Percentiles rank a stretch among this genome's conserved stretches.
Conservation (phyloP, 163 green algal species). For the Scenedesmus sp. region DNA sequence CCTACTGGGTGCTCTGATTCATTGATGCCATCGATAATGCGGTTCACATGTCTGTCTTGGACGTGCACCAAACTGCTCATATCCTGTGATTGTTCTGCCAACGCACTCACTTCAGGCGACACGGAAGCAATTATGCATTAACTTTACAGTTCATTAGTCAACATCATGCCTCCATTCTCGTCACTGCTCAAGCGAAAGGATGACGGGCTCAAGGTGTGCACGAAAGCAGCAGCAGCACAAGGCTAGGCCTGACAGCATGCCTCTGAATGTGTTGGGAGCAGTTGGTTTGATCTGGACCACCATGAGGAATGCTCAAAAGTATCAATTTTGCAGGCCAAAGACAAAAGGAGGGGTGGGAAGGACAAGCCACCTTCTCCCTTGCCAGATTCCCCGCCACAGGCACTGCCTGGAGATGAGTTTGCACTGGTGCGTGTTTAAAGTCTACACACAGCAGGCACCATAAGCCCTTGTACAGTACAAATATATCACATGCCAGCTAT, state of each 20-base stretch:
- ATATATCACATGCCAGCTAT: too few relatives aligned
- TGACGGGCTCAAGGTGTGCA: conserved; percentile 17
- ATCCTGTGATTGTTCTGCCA: too few relatives aligned
- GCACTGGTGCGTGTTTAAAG: conserved; percentile 66
- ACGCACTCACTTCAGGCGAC: too few relatives aligned
- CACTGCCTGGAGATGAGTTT: conserved; percentile 78
- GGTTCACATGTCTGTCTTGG: too few relatives aligned
- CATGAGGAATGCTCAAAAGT: neutral
- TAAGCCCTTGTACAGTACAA: neutral
- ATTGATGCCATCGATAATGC: too few relatives aligned
- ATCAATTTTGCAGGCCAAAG: neutral
- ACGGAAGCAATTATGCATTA: neutral
- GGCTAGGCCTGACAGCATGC: neutral
- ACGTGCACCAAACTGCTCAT: too few relatives aligned
- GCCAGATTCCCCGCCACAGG: conserved; percentile 60
- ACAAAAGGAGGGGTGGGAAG: conserved; percentile 38
- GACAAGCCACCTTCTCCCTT: conserved; percentile 17
- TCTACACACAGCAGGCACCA: neutral
- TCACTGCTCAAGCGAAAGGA: conserved; percentile 45
- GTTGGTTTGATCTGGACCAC: neutral
- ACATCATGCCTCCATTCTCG: conserved; percentile 34
- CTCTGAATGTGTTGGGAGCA: too few relatives aligned
- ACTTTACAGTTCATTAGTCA: neutral
- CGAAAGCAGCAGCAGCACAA: neutral
- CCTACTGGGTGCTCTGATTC: too few relatives aligned